Base-by-base conservation (phyloP, 2,329 filamentous ascomycete genomes). In the Verticillium nonalfalfae region DNA sequence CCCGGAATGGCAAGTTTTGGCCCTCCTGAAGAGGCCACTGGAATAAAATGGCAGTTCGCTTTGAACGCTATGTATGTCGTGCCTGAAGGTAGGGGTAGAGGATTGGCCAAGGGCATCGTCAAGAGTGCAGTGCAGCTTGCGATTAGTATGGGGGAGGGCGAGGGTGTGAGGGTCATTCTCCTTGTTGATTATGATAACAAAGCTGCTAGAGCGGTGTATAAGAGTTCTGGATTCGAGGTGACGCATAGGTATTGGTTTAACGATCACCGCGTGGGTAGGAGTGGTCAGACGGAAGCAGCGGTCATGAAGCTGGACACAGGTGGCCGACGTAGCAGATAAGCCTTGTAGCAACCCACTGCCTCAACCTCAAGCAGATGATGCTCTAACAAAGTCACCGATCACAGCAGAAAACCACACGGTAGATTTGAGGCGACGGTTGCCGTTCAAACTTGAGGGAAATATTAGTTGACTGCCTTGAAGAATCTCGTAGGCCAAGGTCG, bases 211-310 rank as follows among this genome's bases (percentile, higher is more conserved):
- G 34, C 14, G 10, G 59, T 60, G n/a, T 64, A 64, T 15, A 39
- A 55, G 45, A 38, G 18, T 10, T 59, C 15, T 9, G 61, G 57
- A 2, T 64, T 64, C 10, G 21, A 34, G 18, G 13, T 59, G 1
- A 58, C 60, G n/a, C 45, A 61, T 34, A 61, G 63, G 21, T 64
- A 64, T 18, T 63, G 59, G 57, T 63, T 63, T n/a, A 35, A 63
- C 15, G 61, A 63, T 38, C 50, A 52, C 7, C 57, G 63, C 10
- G 45, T 40, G 14, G 61, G 63, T 3, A 31, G 59, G 18, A 40
- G 21, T 11, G 10, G 33, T n/a, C 35, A 36, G 33, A 64, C 63
- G 1, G 61, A 64, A 57, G 63, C 61, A 45, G 63, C 57, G 5
- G 59, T 64, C 1, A 64, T 64, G 61, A 7, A 33, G 55, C 13